A percentile compares a stretch with the other conserved stretches of the same genome.
These are phyloP conservation scores for Melastoma malabathricum DNA, from an alignment of 345 rosid species.

Conservation along the genomic window DNA sequence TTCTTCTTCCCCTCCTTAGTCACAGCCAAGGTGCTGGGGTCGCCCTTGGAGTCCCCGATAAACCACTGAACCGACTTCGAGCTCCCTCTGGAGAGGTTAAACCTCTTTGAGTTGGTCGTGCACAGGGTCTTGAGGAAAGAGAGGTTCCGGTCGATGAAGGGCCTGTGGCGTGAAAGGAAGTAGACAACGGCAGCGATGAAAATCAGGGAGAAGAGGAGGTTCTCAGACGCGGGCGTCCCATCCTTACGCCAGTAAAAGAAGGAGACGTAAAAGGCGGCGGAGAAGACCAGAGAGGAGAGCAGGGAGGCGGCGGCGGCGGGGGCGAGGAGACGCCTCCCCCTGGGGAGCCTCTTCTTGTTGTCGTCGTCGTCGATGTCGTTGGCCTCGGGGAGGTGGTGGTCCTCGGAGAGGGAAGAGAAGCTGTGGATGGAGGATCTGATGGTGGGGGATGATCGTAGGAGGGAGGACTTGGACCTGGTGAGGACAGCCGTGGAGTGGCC, in stretches of 20 bases:
- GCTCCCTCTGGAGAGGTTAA: slow-evolving; percentile 23
- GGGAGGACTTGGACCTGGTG: slow-evolving; percentile 67
- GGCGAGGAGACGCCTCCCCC: slow-evolving; percentile 37
- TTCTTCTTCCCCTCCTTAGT: slow-evolving; percentile 10
- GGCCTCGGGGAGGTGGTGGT: slow-evolving; percentile 18
- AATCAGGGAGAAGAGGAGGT: slow-evolving; percentile 52
- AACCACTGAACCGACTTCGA: slow-evolving; percentile 65
- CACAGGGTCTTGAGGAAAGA: slow-evolving; percentile 31
- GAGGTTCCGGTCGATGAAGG: slow-evolving; percentile 37
- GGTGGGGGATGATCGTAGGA: slow-evolving; percentile 74
- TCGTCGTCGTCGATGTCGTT: too few relatives aligned
- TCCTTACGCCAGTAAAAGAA: slow-evolving; percentile 39
- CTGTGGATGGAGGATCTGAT: slow-evolving; percentile 83
- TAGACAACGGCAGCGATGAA: slow-evolving; percentile 69
- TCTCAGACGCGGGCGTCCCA: slow-evolving; percentile 62
- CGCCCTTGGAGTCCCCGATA: slow-evolving; percentile 41
- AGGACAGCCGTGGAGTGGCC: slow-evolving; percentile 52
- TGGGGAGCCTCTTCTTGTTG: slow-evolving; percentile 9
- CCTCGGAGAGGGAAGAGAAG: slow-evolving; percentile 47
- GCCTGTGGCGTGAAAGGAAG: slow-evolving; percentile 63
- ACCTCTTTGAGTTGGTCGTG: slow-evolving; percentile 28
- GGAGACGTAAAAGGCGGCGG: slow-evolving; percentile 31
- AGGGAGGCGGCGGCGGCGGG: slow-evolving; percentile 27
- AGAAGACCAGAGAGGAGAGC: slow-evolving; percentile 44
- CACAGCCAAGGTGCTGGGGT: not conserved